Evolutionary conservation across 495 filamentous ascomycete species (phyloP), one percentile per base, ranked within the genome.

Genomic region (Tuber calosporum): DNA sequence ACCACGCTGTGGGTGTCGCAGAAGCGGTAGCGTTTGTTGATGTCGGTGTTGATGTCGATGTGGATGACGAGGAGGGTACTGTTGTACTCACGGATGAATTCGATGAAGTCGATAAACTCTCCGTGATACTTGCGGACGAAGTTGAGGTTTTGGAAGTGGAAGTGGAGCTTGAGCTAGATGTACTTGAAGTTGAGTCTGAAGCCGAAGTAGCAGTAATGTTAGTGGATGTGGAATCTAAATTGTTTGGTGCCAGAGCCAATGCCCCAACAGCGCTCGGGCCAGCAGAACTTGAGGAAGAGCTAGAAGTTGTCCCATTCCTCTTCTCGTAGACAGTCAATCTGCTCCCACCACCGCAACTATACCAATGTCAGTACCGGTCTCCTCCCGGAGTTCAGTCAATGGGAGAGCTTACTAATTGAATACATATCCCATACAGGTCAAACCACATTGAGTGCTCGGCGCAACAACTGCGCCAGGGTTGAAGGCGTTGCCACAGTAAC

Each of bases 1-100:
- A 72, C 77, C 37, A 84, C 70, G 73, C 68, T 58, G 62, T 83
- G 79, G 58, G 71, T 80, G 72, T 71, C 75, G 70, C 79, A 42
- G 30, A 73, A 70, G n/a, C 34, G 41, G 71, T 72, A 40, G 67
- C 22, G 48, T 67, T 48, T 13, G 69, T 68, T 74, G 62, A 30
- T 17, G 9, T 41, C 38, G n/a, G n/a, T n/a, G n/a, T n/a, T n/a
- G n/a, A n/a, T n/a, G n/a, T n/a, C n/a, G 37, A 39, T 1, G n/a
- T 34, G 15, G 45, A 34, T 13, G 4, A 30, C 43, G 1, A 41
- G 4, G n/a, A 69, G 19, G 48, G 41, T 41, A n/a, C 30, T 26
- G 26, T 40, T 1, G 22, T 2, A 17, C n/a, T 69, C 26, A 53
- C 74, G 62, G 40, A 74, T 26, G 48, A 53, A n/a, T 4, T n/a